A percentile compares a stretch with the other conserved stretches of the same genome.
phyloP scores from a whole-genome alignment of 306 rosid genomes.

The Geum urbanum region DNA sequence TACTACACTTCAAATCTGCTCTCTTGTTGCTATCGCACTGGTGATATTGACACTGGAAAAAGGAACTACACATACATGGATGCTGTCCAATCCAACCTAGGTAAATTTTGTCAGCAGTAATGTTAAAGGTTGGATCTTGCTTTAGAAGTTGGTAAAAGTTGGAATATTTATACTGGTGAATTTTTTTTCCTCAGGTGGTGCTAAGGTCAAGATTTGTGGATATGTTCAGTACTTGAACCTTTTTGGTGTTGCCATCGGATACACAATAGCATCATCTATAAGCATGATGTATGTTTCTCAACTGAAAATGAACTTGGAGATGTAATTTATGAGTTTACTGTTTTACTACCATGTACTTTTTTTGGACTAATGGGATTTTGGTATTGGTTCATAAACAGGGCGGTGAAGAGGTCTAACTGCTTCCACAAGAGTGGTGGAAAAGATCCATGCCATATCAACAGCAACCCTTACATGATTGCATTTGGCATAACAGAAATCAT shows the following conservation, averaged over 20 bases:
- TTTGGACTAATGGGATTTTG: conserved; percentile 14
- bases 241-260: conserved; percentile 61
- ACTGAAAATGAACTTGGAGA: background rate
- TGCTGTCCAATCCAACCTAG: conserved; percentile 50
- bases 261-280: conserved; percentile 57
- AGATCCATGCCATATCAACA: conserved; percentile 42
- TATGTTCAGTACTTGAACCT: conserved; percentile 61
- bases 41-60: conserved; percentile 45
- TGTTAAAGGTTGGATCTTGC: background rate
- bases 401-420: conserved; percentile 58
- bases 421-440: conserved; percentile 45
- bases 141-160: background rate
- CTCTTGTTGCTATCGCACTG: conserved; percentile 51
- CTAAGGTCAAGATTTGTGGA: conserved; percentile 57
- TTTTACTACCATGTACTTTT: background rate
- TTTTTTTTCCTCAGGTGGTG: conserved; percentile 42
- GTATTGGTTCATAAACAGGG: conserved; percentile 44
- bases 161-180: background rate
- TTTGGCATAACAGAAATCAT: conserved; percentile 47
- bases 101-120: conserved; percentile 27
- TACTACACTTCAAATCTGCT: conserved; percentile 62
- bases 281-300: conserved; percentile 53
- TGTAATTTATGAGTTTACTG: background rate
- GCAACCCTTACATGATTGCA: conserved; percentile 50
- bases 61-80: conserved; percentile 77